Evolutionary conservation across 1,139 yeast species (phyloP).

Genomic region (Geotrichum restrictum): DNA sequence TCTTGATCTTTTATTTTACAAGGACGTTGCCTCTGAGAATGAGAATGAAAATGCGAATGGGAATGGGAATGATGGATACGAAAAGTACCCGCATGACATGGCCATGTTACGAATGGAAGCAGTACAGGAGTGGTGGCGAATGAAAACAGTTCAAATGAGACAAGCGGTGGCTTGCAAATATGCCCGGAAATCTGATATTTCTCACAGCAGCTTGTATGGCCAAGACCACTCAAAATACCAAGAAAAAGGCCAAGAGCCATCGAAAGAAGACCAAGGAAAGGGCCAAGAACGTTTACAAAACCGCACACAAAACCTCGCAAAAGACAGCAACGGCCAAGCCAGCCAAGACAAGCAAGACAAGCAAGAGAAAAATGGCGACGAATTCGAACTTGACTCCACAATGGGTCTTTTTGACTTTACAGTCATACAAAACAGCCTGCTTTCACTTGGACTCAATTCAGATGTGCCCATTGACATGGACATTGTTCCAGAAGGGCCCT

Average conservation of each 20-base stretch:
- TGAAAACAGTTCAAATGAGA: slow-evolving; percentile 37
- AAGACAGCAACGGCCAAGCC: no score
- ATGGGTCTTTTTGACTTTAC: no score
- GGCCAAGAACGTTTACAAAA: slow-evolving; percentile 10
- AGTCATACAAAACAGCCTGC: slow-evolving; percentile 54
- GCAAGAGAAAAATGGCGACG: slow-evolving; percentile 44
- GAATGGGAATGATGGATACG: slow-evolving; percentile 29
- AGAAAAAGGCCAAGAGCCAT: slow-evolving; percentile 19
- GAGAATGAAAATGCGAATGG: slow-evolving; percentile 16
- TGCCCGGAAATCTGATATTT: slow-evolving; percentile 11
- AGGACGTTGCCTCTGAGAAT: slow-evolving; percentile 27
- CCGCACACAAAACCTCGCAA: no score
- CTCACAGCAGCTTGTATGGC: slow-evolving; percentile 17
- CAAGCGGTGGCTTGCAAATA: slow-evolving; percentile 13
- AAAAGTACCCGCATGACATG: slow-evolving; percentile 76
- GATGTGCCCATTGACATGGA: slow-evolving; percentile 58
- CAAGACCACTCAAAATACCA: not conserved
- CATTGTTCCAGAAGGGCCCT: slow-evolving; percentile 41
- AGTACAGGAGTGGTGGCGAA: slow-evolving; percentile 83
- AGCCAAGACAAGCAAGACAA: slow-evolving; percentile 19
- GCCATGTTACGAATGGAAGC: slow-evolving; percentile 81
- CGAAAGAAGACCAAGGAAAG: slow-evolving; percentile 23
- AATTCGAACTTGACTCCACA: no score
- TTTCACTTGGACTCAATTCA: slow-evolving; percentile 63
- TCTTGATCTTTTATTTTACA: slow-evolving; percentile 71